Percentiles rank a stretch among this genome's conserved stretches.
Evolutionary conservation across 495 filamentous ascomycete species (phyloP).

Genomic region (Penicillium samsonianum): DNA sequence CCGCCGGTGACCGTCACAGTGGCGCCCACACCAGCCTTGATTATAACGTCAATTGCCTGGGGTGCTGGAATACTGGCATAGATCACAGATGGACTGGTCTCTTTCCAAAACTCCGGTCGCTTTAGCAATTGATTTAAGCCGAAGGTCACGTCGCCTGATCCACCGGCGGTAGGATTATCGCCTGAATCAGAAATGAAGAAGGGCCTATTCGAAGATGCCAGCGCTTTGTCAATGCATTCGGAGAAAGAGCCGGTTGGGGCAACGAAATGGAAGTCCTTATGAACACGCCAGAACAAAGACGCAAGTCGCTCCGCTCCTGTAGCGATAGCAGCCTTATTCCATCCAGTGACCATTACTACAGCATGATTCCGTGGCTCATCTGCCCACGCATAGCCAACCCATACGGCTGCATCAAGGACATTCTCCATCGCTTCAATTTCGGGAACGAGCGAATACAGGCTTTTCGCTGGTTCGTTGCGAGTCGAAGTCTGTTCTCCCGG

Average conservation of each 20-base stretch:
- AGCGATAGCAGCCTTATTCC: conserved; percentile 39
- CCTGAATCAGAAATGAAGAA: conserved; percentile 62
- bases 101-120: conserved; percentile 47
- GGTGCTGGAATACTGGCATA: conserved; percentile 59
- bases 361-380: conserved; percentile 59
- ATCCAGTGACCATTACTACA: conserved; percentile 54
- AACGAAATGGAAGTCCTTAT: conserved; percentile 52
- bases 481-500: conserved; percentile 62
- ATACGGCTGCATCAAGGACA: conserved; percentile 57
- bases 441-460: conserved; percentile 53
- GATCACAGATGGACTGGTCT: conserved; percentile 46
- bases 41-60: conserved; percentile 45
- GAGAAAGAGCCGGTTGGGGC: conserved; percentile 53
- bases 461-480: conserved; percentile 54
- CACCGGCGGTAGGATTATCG: conserved; percentile 59
- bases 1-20: conserved; percentile 56
- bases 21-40: conserved; percentile 50
- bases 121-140: conserved; percentile 48
- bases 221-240: conserved; percentile 51
- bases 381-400: conserved; percentile 63
- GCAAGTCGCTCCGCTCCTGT: conserved; percentile 49
- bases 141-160: conserved; percentile 59
- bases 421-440: conserved; percentile 41
- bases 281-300: conserved; percentile 51
- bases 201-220: conserved; percentile 46